Evolutionary conservation across 495 filamentous ascomycete species (phyloP).

Genomic region (Clavariopsis aquatica): DNA sequence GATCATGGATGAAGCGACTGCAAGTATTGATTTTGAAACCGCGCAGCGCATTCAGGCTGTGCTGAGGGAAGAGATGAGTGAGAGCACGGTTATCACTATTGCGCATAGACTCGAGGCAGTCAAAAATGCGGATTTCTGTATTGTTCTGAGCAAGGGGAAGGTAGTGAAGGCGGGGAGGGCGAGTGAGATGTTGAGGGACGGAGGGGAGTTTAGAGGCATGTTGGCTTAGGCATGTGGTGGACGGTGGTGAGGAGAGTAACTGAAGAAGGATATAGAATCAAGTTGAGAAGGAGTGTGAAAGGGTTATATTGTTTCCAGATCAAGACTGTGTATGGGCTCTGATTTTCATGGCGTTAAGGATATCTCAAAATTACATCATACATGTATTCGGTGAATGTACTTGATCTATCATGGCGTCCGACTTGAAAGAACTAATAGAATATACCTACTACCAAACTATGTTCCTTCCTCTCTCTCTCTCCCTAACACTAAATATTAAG

Average conservation of each 20-base stretch:
- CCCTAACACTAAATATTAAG: too few species aligned
- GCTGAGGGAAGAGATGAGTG: constrained; percentile 68
- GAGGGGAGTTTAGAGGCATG: constrained; percentile 30
- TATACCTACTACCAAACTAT: too few species aligned
- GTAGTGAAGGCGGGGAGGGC: constrained; percentile 39
- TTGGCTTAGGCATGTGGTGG: constrained; percentile 21
- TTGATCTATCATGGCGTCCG: too few species aligned
- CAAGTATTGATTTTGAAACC: constrained; percentile 76
- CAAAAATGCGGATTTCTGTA: constrained; percentile 70
- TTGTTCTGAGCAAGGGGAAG: constrained; percentile 68
- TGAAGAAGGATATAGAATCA: background rate
- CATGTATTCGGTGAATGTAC: too few species aligned
- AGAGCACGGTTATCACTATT: constrained; percentile 84
- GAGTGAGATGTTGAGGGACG: constrained; percentile 32
- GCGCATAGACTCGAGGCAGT: constrained; percentile 82
- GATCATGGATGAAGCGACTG: constrained; percentile 61
- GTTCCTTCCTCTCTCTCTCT: too few species aligned
- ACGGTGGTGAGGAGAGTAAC: background rate
- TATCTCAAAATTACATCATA: too few species aligned
- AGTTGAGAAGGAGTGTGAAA: too few species aligned
- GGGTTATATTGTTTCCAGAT: too few species aligned
- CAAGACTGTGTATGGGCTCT: too few species aligned
- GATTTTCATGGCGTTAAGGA: too few species aligned
- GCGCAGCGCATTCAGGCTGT: constrained; percentile 76
- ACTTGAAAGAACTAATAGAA: too few species aligned